Evolutionary conservation across 169 alveolate species (phyloP).

Genomic region (Plasmodium adleri): DNA sequence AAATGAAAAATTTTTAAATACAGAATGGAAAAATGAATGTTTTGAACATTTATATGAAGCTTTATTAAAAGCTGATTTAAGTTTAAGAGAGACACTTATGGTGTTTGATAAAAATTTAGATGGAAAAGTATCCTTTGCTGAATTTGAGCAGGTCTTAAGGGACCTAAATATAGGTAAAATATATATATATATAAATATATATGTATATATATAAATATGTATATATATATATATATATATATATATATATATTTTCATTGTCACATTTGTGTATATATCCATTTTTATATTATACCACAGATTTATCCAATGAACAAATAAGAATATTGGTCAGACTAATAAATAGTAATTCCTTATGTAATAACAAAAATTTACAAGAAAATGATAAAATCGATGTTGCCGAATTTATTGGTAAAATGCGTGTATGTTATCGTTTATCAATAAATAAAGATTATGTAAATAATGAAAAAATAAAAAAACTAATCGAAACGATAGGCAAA

Average conservation of each 20-base stretch:
- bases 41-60: conserved; percentile 83
- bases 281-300: conserved; percentile 28
- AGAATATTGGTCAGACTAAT: conserved; percentile 87
- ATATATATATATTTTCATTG: too few relatives aligned
- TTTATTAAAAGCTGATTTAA: conserved; percentile 86
- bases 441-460: conserved; percentile 80
- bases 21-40: conserved; percentile 64
- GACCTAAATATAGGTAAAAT: conserved; percentile 81
- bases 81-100: conserved; percentile 87
- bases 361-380: conserved; percentile 80
- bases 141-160: conserved; percentile 86
- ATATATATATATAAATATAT: too few relatives aligned
- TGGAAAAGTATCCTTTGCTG: conserved; percentile 88
- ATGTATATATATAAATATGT: too few relatives aligned
- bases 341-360: conserved; percentile 82
- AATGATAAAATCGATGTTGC: conserved; percentile 85
- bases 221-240: too few relatives aligned
- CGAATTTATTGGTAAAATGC: conserved; percentile 88
- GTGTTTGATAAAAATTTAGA: conserved; percentile 88
- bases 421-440: conserved; percentile 86
- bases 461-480: conserved; percentile 86
- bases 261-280: neutral
- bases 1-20: conserved; percentile 13
- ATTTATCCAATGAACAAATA: conserved; percentile 89
- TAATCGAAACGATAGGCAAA: conserved; percentile 89